These are phyloP conservation scores for Acacia acuminata DNA, from an alignment of 306 rosid genomes.

Conservation along the genomic window DNA sequence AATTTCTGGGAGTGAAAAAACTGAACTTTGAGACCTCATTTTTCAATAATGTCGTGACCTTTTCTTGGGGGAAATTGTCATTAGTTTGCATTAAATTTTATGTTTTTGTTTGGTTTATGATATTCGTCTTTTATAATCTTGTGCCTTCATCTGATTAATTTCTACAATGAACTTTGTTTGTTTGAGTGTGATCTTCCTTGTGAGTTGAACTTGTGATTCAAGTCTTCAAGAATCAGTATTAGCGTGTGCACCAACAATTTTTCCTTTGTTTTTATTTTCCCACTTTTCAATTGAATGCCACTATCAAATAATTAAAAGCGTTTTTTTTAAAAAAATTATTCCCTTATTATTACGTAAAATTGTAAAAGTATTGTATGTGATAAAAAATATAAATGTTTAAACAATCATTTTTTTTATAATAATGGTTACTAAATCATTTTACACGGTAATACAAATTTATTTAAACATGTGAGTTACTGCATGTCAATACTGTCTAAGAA, in stretches of 20 bases:
- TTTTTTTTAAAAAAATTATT: no score
- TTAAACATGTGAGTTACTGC: no score
- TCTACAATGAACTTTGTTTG: not conserved
- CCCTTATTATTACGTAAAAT: not conserved
- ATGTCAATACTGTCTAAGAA: no score
- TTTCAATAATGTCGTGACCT: conserved; percentile 38
- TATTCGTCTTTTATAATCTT: conserved; percentile 1
- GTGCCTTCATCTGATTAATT: not conserved
- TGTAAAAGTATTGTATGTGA: no score
- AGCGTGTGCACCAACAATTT: not conserved
- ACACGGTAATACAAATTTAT: not conserved
- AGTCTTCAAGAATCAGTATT: conserved; percentile 5
- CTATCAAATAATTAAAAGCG: not conserved
- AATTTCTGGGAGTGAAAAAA: conserved; percentile 9
- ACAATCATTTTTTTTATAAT: no score
- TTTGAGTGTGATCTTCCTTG: not conserved
- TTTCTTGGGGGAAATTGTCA: conserved; percentile 6
- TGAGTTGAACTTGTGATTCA: not conserved
- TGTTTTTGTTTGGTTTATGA: not conserved
- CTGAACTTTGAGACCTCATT: conserved; percentile 12
- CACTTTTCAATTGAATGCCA: not conserved
- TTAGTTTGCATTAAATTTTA: conserved; percentile 32
- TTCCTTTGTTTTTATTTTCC: not conserved
- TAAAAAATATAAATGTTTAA: no score
- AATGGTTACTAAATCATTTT: not conserved